A percentile compares a stretch with the other conserved stretches of the same genome.
Evolutionary conservation across 176 grass and related monocot genomes (phyloP).

Genomic region (Neostapfia colusana): DNA sequence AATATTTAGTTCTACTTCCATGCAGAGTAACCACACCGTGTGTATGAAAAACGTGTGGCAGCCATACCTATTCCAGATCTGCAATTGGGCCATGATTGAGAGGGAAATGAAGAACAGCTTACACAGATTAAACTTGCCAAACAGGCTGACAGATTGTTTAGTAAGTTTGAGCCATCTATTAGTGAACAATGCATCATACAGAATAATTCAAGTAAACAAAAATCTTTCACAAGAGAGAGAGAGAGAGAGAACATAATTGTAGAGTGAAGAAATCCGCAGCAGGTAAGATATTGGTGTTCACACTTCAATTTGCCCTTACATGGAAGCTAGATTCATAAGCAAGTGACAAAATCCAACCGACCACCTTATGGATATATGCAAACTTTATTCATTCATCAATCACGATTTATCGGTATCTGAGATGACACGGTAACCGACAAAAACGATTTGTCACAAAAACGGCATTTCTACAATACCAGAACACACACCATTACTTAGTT

Average conservation of each 20-base stretch:
- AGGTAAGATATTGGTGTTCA: conserved; percentile 3
- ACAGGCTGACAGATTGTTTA: neutral
- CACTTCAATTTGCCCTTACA: neutral
- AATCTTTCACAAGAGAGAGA: neutral
- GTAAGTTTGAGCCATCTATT: neutral
- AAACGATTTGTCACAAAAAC: conserved; percentile 29
- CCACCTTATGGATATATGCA: neutral
- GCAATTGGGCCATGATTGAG: neutral
- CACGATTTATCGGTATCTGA: neutral
- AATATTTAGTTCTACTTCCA: neutral
- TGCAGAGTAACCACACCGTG: neutral
- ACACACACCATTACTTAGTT: too few species aligned
- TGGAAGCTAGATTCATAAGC: conserved; percentile 8
- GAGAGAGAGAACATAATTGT: neutral
- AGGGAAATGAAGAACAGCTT: neutral
- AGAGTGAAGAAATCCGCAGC: neutral
- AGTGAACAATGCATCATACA: neutral
- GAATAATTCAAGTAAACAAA: neutral
- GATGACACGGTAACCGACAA: conserved; percentile 20
- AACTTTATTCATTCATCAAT: conserved; percentile 32
- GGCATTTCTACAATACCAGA: conserved; percentile 25
- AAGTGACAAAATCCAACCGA: neutral
- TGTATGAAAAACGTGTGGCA: neutral
- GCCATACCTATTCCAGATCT: neutral
- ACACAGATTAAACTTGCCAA: neutral